phyloP scores from a whole-genome alignment of 495 filamentous ascomycete genomes.

The Platismatia glauca region DNA sequence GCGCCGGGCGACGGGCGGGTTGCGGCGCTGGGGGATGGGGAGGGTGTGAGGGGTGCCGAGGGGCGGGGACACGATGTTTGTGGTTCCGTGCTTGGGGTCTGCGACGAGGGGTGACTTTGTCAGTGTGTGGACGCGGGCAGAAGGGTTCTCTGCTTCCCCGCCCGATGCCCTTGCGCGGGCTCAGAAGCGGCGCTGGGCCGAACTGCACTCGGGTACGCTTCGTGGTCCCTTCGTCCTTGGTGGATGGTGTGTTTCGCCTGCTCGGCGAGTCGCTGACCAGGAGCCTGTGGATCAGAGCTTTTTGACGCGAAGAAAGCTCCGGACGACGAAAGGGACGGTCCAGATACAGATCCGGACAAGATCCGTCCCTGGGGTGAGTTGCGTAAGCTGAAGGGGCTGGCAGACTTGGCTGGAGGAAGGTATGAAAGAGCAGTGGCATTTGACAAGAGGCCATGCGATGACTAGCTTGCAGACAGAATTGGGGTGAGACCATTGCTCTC shows the following conservation, averaged over 20 bases:
- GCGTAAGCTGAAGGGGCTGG: background rate
- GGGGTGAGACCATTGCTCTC: background rate
- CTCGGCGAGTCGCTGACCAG: background rate
- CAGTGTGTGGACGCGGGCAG: background rate
- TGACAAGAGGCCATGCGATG: background rate
- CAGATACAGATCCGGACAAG: background rate
- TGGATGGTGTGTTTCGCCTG: background rate
- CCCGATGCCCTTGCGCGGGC: background rate
- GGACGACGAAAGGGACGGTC: no score
- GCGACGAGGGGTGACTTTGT: background rate
- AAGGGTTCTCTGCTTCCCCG: background rate
- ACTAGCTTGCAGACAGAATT: background rate
- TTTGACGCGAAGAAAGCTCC: background rate
- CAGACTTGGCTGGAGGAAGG: background rate
- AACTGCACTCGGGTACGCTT: background rate
- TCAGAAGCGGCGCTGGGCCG: background rate
- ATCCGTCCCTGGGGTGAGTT: conserved; percentile 1
- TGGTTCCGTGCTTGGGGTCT: background rate
- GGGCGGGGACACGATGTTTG: background rate
- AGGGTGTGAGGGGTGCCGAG: background rate
- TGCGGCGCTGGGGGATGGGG: background rate
- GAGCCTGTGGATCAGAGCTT: background rate
- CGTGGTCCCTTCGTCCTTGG: background rate
- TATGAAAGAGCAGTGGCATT: background rate
- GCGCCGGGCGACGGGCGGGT: background rate